Conservation (phyloP, 768 basidiomycete species). For the Dioszegia crocea region DNA sequence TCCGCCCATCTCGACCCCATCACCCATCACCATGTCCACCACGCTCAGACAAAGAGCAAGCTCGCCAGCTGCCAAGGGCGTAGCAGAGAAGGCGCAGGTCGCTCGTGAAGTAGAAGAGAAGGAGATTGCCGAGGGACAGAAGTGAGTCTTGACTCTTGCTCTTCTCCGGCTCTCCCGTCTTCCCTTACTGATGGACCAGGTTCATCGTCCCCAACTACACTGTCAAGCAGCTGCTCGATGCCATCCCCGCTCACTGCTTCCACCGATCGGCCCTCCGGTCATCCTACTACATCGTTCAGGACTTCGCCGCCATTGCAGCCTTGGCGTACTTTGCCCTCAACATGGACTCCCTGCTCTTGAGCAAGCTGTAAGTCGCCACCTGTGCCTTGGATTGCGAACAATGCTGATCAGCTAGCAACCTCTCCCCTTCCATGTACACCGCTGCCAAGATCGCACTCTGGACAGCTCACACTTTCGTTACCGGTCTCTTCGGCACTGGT, state of each 20-base stretch:
- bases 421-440: slow-evolving; percentile 56
- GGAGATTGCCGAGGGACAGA: slow-evolving; percentile 39
- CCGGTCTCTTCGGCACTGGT: slow-evolving; percentile 83
- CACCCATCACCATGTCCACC: slow-evolving; percentile 14
- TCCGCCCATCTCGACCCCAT: not conserved
- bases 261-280: slow-evolving; percentile 81
- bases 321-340: slow-evolving; percentile 66
- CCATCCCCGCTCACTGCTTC: slow-evolving; percentile 87
- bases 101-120: slow-evolving; percentile 38
- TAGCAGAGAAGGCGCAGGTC: slow-evolving; percentile 26
- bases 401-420: slow-evolving; percentile 26
- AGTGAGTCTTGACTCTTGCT: slow-evolving; percentile 19
- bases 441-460: slow-evolving; percentile 65
- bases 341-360: slow-evolving; percentile 58
- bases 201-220: slow-evolving; percentile 72
- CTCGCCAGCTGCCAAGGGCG: slow-evolving; percentile 10
- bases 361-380: slow-evolving; percentile 40
- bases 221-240: slow-evolving; percentile 77
- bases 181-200: slow-evolving; percentile 13
- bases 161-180: not conserved
- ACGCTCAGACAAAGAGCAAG: slow-evolving; percentile 17
- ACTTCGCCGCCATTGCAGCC: slow-evolving; percentile 64
- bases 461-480: slow-evolving; percentile 73
- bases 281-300: slow-evolving; percentile 71
- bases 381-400: too few species aligned